A percentile compares a stretch with the other conserved stretches of the same genome.
phyloP scores from a whole-genome alignment of 2,329 filamentous ascomycete species.

The Domatiomyces catenatus region DNA sequence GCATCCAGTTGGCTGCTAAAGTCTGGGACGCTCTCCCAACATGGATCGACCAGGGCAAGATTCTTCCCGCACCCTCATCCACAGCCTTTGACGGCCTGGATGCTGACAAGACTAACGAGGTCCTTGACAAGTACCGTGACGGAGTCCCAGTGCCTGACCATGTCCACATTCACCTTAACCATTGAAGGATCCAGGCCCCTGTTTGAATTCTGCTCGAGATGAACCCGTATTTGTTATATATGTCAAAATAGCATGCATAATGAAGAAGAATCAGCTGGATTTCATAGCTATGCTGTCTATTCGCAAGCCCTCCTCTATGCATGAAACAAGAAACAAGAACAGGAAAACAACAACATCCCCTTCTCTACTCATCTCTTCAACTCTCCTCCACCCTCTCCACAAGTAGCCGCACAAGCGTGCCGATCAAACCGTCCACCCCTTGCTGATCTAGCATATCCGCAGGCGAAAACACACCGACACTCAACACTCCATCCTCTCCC shows the following conservation, averaged over 20 bases:
- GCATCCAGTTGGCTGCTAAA: neutral
- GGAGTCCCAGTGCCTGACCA: constrained; percentile 7
- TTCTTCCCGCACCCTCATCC: neutral
- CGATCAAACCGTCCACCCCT: neutral
- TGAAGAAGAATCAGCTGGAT: no score
- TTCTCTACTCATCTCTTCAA: neutral
- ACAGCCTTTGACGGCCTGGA: constrained; percentile 22
- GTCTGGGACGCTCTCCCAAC: constrained; percentile 22
- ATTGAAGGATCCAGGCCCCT: neutral
- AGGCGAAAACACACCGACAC: constrained; percentile 39
- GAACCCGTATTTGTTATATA: no score
- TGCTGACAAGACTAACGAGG: constrained; percentile 23
- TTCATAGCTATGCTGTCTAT: no score
- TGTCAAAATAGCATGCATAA: no score
- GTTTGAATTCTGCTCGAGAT: no score
- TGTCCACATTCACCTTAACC: neutral
- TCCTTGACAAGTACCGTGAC: constrained; percentile 26
- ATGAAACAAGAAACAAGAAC: no score
- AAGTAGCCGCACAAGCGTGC: neutral
- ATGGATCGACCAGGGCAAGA: constrained; percentile 20
- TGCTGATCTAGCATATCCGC: constrained; percentile 24
- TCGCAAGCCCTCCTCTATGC: no score
- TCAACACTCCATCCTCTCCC: constrained; percentile 27
- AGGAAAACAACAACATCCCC: no score
- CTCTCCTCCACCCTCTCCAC: neutral